These are phyloP conservation scores for Nannizziopsis arthrosporioides DNA, from an alignment of 2,329 filamentous ascomycete genomes.

Conservation along the genomic window DNA sequence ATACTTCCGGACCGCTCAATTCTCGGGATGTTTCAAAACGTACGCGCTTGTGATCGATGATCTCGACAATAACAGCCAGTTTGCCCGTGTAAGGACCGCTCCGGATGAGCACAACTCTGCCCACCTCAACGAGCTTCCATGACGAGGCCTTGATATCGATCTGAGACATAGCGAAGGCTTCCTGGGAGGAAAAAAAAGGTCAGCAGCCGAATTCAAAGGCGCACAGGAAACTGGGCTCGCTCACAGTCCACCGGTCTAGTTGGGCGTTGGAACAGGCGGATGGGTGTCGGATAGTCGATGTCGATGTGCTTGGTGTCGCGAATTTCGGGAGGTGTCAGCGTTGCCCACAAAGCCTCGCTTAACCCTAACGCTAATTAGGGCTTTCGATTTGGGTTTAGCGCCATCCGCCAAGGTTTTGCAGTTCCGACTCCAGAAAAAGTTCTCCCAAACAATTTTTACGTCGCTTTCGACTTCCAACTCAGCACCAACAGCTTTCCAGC, in stretches of 20 bases:
- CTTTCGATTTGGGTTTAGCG: slow-evolving; percentile 15
- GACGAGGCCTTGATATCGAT: slow-evolving; percentile 68
- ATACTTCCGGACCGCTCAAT: background rate
- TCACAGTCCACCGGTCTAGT: slow-evolving; percentile 18
- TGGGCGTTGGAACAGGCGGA: slow-evolving; percentile 13
- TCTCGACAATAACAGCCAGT: slow-evolving; percentile 92
- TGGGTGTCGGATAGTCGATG: slow-evolving; percentile 16
- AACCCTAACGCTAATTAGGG: slow-evolving; percentile 14
- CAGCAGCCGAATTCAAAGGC: slow-evolving; percentile 2
- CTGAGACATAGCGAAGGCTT: slow-evolving; percentile 65
- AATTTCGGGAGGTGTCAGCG: slow-evolving; percentile 15
- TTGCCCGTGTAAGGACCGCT: slow-evolving; percentile 69
- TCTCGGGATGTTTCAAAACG: slow-evolving; percentile 37
- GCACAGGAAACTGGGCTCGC: slow-evolving; percentile 5
- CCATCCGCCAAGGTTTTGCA: slow-evolving; percentile 3
- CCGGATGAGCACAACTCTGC: slow-evolving; percentile 89
- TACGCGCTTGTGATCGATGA: slow-evolving; percentile 99
- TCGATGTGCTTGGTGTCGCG: slow-evolving; percentile 16
- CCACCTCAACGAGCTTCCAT: slow-evolving; percentile 97
- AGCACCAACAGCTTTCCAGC: no score
- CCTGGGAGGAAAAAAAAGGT: slow-evolving; percentile 31
- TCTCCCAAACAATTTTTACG: background rate
- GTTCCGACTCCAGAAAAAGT: slow-evolving; percentile 8
- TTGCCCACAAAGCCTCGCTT: slow-evolving; percentile 19
- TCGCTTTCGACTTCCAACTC: background rate